phyloP scores from a whole-genome alignment of 345 rosid genomes.

The Limnanthes douglasii region DNA sequence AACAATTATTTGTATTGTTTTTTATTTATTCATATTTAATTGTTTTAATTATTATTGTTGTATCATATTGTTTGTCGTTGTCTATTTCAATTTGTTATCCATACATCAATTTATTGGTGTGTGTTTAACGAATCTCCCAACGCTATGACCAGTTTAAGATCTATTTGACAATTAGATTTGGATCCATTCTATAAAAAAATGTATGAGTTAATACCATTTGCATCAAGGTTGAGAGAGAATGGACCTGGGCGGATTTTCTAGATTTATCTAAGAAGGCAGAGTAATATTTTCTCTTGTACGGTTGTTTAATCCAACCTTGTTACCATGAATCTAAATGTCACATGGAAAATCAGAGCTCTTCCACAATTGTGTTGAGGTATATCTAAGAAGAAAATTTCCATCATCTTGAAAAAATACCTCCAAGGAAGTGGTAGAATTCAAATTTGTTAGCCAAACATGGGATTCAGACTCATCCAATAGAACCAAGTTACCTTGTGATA shows the following conservation, averaged over 20 bases:
- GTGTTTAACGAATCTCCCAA: too few relatives aligned
- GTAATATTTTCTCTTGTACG: conserved; percentile 14
- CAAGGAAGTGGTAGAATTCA: conserved; percentile 16
- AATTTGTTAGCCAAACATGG: conserved; percentile 53
- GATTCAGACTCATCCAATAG: conserved; percentile 29
- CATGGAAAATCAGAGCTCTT: conserved; percentile 61
- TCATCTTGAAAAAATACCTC: conserved; percentile 36
- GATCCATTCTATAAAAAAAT: conserved; percentile 34
- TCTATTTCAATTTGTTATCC: too few relatives aligned
- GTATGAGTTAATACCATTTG: conserved; percentile 32
- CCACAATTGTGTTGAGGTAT: conserved; percentile 24
- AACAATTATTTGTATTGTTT: too few relatives aligned
- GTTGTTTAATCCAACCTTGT: conserved; percentile 31
- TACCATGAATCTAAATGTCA: conserved; percentile 66
- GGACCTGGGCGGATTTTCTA: conserved; percentile 54
- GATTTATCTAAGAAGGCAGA: conserved; percentile 50
- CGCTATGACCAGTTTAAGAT: conserved; percentile 26
- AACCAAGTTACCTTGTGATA: conserved; percentile 54
- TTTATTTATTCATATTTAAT: too few relatives aligned
- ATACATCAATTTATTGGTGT: too few relatives aligned
- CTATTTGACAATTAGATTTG: conserved; percentile 49
- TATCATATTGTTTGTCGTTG: too few relatives aligned
- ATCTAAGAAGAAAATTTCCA: conserved; percentile 51
- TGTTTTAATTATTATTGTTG: too few relatives aligned
- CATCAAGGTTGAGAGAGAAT: conserved; percentile 51